Evolutionary conservation across 2,329 filamentous ascomycete species (phyloP).

Genomic region (Pseudopyricularia cyperi): DNA sequence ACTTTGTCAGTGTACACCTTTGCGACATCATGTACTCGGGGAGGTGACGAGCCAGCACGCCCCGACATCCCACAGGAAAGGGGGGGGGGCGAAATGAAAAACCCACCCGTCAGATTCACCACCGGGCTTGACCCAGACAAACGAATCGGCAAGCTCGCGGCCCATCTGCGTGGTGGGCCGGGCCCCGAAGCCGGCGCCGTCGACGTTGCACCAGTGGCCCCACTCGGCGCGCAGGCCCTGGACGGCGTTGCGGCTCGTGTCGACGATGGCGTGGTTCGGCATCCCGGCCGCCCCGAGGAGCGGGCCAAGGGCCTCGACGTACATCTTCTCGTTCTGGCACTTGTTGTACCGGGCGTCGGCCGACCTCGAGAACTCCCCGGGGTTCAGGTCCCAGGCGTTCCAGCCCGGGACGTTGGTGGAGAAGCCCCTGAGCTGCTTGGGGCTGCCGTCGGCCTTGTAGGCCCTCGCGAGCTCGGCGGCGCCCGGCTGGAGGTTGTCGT

Average conservation of each 20-base stretch:
- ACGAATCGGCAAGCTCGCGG: slow-evolving; percentile 42
- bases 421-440: slow-evolving; percentile 23
- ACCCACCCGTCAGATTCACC: slow-evolving; percentile 29
- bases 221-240: slow-evolving; percentile 27
- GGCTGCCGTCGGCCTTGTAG: slow-evolving; percentile 22
- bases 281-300: slow-evolving; percentile 23
- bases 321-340: slow-evolving; percentile 28
- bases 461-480: slow-evolving; percentile 24
- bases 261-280: slow-evolving; percentile 28
- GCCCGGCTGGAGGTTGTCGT: slow-evolving; percentile 35
- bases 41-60: no score
- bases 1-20: no score
- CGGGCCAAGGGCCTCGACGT: slow-evolving; percentile 25
- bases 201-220: slow-evolving; percentile 40
- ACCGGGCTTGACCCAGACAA: slow-evolving; percentile 56
- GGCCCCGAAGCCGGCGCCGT: slow-evolving; percentile 45
- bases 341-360: slow-evolving; percentile 25
- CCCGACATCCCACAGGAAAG: not conserved
- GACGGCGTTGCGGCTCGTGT: slow-evolving; percentile 26
- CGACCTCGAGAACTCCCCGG: slow-evolving; percentile 27
- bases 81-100: not conserved
- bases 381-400: slow-evolving; percentile 23
- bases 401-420: slow-evolving; percentile 26
- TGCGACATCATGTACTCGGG: no score
- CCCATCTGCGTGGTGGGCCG: slow-evolving; percentile 45